A percentile compares a stretch with the other conserved stretches of the same genome.
phyloP scores from a whole-genome alignment of 345 rosid species.

The Sisymbrium irio region DNA sequence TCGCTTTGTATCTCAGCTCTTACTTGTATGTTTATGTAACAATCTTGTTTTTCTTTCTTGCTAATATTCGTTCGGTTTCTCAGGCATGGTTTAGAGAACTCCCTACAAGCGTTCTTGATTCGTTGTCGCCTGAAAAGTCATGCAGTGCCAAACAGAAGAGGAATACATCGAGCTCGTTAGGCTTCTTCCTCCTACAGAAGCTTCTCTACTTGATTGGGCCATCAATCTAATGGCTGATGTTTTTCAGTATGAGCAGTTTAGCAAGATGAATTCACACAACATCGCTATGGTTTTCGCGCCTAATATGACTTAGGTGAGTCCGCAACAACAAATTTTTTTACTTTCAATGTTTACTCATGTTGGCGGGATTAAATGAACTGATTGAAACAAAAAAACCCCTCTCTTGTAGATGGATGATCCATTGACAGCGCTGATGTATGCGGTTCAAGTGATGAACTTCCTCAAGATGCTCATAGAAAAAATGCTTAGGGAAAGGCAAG shows the following conservation, averaged over 20 bases:
- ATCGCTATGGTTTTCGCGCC: conserved; percentile 99
- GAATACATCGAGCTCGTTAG: conserved; percentile 72
- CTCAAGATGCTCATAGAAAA: conserved; percentile 70
- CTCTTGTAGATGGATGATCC: conserved; percentile 89
- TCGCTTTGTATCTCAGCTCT: neutral
- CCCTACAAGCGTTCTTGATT: conserved; percentile 80
- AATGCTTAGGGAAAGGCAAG: conserved; percentile 66
- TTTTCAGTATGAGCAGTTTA: conserved; percentile 64
- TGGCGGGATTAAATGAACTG: neutral
- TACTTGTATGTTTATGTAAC: neutral
- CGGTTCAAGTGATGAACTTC: conserved; percentile 97
- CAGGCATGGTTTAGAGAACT: conserved; percentile 99
- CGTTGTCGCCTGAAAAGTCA: conserved; percentile 76
- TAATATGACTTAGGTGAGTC: conserved; percentile 86
- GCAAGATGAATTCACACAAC: conserved; percentile 95
- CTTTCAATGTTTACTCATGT: neutral
- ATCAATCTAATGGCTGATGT: conserved; percentile 94
- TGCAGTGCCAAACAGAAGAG: conserved; percentile 84
- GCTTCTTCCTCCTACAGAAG: conserved; percentile 80
- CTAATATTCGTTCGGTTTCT: conserved; percentile 10
- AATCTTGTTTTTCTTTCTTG: neutral
- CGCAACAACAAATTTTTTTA: neutral
- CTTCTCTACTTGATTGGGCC: conserved; percentile 86
- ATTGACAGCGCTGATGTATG: conserved; percentile 87
- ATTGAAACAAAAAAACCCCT: neutral